phyloP scores from a whole-genome alignment of 2,329 filamentous ascomycete species.

The Pseudocercospora fuligena region DNA sequence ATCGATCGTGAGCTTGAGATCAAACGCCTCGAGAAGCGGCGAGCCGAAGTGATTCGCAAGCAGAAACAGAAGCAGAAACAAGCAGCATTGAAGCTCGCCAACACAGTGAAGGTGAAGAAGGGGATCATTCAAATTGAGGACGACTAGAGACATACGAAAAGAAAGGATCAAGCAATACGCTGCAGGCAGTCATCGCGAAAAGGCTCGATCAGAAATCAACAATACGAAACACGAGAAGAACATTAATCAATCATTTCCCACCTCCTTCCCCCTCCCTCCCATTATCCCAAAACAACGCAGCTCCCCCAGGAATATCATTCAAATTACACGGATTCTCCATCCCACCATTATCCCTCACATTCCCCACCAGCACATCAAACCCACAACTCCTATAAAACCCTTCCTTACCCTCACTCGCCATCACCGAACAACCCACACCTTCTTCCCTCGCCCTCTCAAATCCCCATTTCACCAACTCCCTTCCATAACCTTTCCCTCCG shows the following conservation, averaged over 20 bases:
- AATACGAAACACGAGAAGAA: not conserved
- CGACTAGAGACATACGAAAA: too few relatives aligned
- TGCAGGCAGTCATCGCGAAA: too few relatives aligned
- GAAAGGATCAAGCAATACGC: too few relatives aligned
- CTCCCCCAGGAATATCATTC: slow-evolving; percentile 27
- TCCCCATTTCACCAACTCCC: slow-evolving; percentile 36
- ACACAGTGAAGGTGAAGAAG: too few relatives aligned
- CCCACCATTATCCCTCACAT: slow-evolving; percentile 29
- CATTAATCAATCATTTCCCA: not conserved
- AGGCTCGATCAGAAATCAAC: not conserved
- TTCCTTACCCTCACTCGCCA: slow-evolving; percentile 34
- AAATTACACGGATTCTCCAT: slow-evolving; percentile 25
- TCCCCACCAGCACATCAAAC: slow-evolving; percentile 31
- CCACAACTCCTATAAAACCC: slow-evolving; percentile 36
- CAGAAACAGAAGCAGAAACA: too few relatives aligned
- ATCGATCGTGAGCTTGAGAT: too few relatives aligned
- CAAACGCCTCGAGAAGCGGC: too few relatives aligned
- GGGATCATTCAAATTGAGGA: too few relatives aligned
- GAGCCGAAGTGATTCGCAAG: too few relatives aligned
- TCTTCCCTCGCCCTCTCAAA: slow-evolving; percentile 44
- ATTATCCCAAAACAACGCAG: slow-evolving; percentile 35
- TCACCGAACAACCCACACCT: slow-evolving; percentile 56
- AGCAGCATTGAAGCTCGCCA: too few relatives aligned
- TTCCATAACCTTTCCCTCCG: slow-evolving; percentile 33
- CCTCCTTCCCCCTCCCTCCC: slow-evolving; percentile 19